phyloP scores from a whole-genome alignment of 768 basidiomycete genomes.

The Leccinum boreale region DNA sequence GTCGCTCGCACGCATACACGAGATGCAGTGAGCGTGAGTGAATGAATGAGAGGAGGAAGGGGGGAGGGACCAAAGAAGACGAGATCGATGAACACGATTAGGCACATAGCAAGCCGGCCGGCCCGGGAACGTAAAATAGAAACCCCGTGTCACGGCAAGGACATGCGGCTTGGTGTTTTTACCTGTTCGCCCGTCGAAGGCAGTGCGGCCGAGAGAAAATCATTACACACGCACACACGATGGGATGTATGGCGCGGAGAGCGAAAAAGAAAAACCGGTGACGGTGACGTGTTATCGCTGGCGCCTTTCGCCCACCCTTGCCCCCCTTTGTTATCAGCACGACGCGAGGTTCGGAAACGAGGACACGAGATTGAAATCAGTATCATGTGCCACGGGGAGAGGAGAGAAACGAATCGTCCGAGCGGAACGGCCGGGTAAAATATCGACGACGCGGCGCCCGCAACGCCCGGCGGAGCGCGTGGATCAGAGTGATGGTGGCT shows the following conservation, averaged over 20 bases:
- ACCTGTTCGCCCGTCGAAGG: neutral
- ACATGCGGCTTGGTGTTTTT: neutral
- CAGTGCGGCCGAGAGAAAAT: conserved; percentile 16
- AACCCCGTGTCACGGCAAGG: neutral
- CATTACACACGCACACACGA: neutral
- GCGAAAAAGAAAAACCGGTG: neutral
- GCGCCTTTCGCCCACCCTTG: neutral
- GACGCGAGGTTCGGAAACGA: neutral
- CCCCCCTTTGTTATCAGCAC: neutral
- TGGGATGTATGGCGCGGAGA: neutral
- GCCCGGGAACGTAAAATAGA: neutral
- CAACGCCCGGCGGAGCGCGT: neutral
- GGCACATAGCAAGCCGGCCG: neutral
- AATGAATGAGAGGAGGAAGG: neutral
- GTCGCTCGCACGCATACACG: neutral
- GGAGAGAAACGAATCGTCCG: neutral
- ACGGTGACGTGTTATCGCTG: conserved; percentile 12
- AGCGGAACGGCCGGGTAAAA: neutral
- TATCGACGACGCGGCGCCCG: neutral
- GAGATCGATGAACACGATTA: neutral
- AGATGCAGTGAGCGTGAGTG: neutral
- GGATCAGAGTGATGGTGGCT: neutral
- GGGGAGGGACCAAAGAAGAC: neutral
- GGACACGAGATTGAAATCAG: neutral
- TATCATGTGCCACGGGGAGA: neutral